Evolutionary conservation across 2,329 filamentous ascomycete genomes (phyloP), one percentile per base, ranked within the genome.

Genomic region (Verruconis gallopava): DNA sequence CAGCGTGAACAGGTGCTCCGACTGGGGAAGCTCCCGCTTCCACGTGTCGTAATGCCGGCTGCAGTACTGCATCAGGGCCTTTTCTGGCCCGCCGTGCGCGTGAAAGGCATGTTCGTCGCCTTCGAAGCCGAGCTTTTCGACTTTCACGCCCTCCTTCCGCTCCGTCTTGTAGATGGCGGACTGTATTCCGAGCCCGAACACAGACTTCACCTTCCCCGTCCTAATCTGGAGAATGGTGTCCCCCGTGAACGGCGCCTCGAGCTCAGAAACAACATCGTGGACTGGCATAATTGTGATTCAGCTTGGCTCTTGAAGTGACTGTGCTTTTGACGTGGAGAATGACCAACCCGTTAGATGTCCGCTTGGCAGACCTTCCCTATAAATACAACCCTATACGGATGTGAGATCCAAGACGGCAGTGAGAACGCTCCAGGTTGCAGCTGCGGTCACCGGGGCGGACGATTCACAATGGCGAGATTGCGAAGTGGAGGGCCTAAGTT

Each of bases 61-160:
- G 55, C 72, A 79, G 50, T 80, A 78, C 68, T 60, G 55, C 21
- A 77, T 68, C 6, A 81, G 62, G 0, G 77, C 77, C 55, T 80
- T 81, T 46, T 82, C 77, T 0, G 60, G 55, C 0, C 75, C 75
- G 4, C 75, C 75, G 45, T 81, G 77, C 40, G 75, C 73, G 1
- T 68, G 71, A 19, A 65, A 68, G 41, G 78, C 74, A 44, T 80
- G 76, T 51, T 79, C 73, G 46, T 81, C 77, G 4, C 60, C 67
- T 13, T 69, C 64, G 12, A 79, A 65, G 0, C 77, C 77, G 2
- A 67, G 49, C 15, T 57, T 60, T 2, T 55, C 60, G 25, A 77
- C 63, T 3, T 60, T 54, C 3, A 75, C 59, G 0, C 66, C 65
- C 0, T 62, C 67, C 2, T 56, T 21, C 4, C 67, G 60, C 2